A percentile compares a stretch with the other conserved stretches of the same genome.
phyloP scores from a whole-genome alignment of 1,284 basidiomycete genomes.

The Marasmius sp. region DNA sequence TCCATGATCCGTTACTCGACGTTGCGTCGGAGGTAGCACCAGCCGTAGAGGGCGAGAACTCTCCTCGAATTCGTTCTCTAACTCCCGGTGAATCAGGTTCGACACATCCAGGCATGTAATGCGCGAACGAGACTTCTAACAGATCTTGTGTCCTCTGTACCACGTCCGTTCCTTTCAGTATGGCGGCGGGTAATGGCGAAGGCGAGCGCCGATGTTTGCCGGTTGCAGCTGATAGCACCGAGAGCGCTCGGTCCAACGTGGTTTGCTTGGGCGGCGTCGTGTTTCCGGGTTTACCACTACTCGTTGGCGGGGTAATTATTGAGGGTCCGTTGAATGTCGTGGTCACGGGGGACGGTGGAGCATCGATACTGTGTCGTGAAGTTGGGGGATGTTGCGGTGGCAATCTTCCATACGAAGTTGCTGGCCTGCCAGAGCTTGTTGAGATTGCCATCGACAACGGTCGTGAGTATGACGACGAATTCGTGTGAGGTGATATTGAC shows the following conservation, averaged over 20 bases:
- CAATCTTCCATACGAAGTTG: neutral
- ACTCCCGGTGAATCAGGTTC: constrained; percentile 65
- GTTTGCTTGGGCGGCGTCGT: constrained; percentile 20
- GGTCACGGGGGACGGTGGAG: neutral
- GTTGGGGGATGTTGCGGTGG: neutral
- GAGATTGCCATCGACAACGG: constrained; percentile 10
- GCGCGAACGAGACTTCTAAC: constrained; percentile 57
- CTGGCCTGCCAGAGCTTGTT: neutral
- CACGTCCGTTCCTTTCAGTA: constrained; percentile 42
- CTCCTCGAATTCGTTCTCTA: constrained; percentile 47
- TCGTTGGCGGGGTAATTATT: no score
- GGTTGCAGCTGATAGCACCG: neutral
- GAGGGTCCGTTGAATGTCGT: constrained; percentile 1
- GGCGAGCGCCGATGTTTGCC: constrained; percentile 37
- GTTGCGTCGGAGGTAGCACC: neutral
- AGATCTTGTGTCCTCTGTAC: constrained; percentile 64
- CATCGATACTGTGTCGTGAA: neutral
- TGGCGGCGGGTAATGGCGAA: constrained; percentile 36
- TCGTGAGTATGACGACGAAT: constrained; percentile 24
- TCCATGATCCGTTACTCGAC: neutral
- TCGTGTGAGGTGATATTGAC: constrained; percentile 24
- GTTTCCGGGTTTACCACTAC: constrained; percentile 13
- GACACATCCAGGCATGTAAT: constrained; percentile 64
- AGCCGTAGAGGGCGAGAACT: constrained; percentile 16
- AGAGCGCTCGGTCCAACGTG: constrained; percentile 33